phyloP scores from a whole-genome alignment of 805 yeast genomes.

The Zygosaccharomyces pseudorouxii region DNA sequence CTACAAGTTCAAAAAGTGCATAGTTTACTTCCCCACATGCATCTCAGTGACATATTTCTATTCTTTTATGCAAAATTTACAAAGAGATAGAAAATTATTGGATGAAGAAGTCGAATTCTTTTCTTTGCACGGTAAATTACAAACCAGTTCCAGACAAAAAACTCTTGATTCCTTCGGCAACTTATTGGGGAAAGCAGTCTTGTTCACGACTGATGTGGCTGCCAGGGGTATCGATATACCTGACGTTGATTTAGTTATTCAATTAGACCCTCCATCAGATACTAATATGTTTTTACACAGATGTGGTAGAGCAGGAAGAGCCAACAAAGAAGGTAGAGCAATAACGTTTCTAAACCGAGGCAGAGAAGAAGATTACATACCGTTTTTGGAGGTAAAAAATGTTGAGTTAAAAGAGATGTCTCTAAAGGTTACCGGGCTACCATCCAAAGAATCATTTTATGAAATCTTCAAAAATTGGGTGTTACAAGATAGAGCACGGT shows the following conservation, averaged over 20 bases:
- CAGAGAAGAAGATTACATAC: slow-evolving; percentile 76
- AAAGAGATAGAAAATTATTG: slow-evolving; percentile 27
- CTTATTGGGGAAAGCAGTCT: slow-evolving; percentile 47
- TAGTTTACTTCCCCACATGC: slow-evolving; percentile 92
- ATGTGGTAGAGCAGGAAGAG: slow-evolving; percentile 94
- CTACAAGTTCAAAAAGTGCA: slow-evolving; percentile 66
- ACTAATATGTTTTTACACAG: slow-evolving; percentile 89
- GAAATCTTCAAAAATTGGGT: slow-evolving; percentile 48
- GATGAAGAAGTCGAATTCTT: slow-evolving; percentile 42
- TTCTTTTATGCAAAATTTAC: slow-evolving; percentile 44
- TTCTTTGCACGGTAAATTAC: slow-evolving; percentile 87
- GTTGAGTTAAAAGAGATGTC: slow-evolving; percentile 46
- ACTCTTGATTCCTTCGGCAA: slow-evolving; percentile 61
- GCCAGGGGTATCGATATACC: slow-evolving; percentile 96
- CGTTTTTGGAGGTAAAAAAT: slow-evolving; percentile 70
- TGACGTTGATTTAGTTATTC: slow-evolving; percentile 90
- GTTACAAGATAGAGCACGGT: slow-evolving; percentile 68
- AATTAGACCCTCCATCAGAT: slow-evolving; percentile 90
- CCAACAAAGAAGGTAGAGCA: slow-evolving; percentile 78
- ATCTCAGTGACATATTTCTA: slow-evolving; percentile 75
- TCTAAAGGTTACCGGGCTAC: slow-evolving; percentile 12
- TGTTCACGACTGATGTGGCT: slow-evolving; percentile 96
- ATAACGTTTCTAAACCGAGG: slow-evolving; percentile 67
- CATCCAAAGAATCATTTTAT: slow-evolving; percentile 20
- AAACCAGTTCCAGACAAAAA: slow-evolving; percentile 71